Evolutionary conservation across 2,329 filamentous ascomycete species (phyloP), one percentile per base, ranked within the genome.

Genomic region (Aspergillus sergii): DNA sequence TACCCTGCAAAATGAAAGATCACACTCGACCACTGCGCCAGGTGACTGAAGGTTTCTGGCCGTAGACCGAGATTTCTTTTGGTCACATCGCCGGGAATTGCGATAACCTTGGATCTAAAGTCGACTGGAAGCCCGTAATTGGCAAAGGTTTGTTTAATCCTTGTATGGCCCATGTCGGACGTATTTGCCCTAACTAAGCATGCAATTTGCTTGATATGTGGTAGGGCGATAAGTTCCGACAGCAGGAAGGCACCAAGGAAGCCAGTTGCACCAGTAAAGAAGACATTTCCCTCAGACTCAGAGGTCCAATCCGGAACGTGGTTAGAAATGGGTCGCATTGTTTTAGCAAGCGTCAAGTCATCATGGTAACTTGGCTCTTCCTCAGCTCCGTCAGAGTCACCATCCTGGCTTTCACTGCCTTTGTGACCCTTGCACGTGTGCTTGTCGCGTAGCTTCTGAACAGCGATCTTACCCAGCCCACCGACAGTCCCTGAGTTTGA

Each of bases 401-500:
- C 30, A 16, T 21, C 34, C 16, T 36, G 14, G 5, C 34, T 32
- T 36, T 26, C 36, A 7, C n/a, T 21, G 11, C 19, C 46, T 1
- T 41, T 48, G 39, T 58, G 55, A 11, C 7, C 30, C 30, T 59
- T 51, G n/a, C 19, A 12, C 21, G 45, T 59, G 34, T 66, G 60
- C 45, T 64, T 67, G 11, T 67, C 62, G 2, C 62, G 59, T 4
- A 69, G 59, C 19, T 63, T 64, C 14, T 64, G 63, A 16, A 69
- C 23, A 4, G 64, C 65, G 0, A 68, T 43, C 14, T 64, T 68
- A 19, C 59, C 41, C 6, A 69, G 30, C 0, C 64, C 66, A 5
- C 65, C 61, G 3, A 71, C 59, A 1, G 59, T 71, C 5, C 63
- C 68, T 3, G 68, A 66, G 26, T 66, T 64, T 1, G 66, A 64